phyloP scores from a whole-genome alignment of 129 eudicot species.

The Ambrosia trifida region DNA sequence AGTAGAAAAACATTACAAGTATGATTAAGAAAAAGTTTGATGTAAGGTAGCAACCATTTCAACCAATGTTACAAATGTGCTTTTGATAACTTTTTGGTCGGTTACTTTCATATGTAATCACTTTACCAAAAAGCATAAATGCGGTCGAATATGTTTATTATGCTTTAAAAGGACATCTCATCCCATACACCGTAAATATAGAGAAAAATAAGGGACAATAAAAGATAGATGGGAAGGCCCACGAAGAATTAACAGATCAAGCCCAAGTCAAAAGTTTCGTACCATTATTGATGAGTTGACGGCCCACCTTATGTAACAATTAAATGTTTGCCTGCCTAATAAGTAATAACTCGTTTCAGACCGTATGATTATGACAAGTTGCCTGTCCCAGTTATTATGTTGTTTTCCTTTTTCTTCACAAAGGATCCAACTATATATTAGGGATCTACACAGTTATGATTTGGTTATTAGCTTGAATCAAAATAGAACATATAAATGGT shows the following conservation, averaged over 20 bases:
- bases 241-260: conserved; percentile 22
- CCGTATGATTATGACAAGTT: conserved; percentile 26
- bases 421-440: not conserved
- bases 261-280: conserved; percentile 30
- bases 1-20: conserved; percentile 13
- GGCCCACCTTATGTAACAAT: conserved; percentile 28
- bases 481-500: too few relatives aligned
- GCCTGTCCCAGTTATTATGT: conserved; percentile 25
- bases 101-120: conserved; percentile 17
- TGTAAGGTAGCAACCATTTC: not conserved
- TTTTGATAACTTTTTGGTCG: conserved; percentile 20
- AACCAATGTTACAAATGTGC: conserved; percentile 7
- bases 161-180: conserved; percentile 23
- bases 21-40: conserved; percentile 8
- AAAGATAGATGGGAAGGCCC: conserved; percentile 28
- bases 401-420: not conserved
- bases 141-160: not conserved
- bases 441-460: not conserved
- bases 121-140: conserved; percentile 13
- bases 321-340: conserved; percentile 22
- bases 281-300: conserved; percentile 1
- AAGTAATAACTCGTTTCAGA: conserved; percentile 17
- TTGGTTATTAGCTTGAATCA: too few relatives aligned
- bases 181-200: not conserved
- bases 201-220: not conserved